Base-by-base conservation (phyloP, 208 protist genomes). In the Leishmania guyanensis region DNA sequence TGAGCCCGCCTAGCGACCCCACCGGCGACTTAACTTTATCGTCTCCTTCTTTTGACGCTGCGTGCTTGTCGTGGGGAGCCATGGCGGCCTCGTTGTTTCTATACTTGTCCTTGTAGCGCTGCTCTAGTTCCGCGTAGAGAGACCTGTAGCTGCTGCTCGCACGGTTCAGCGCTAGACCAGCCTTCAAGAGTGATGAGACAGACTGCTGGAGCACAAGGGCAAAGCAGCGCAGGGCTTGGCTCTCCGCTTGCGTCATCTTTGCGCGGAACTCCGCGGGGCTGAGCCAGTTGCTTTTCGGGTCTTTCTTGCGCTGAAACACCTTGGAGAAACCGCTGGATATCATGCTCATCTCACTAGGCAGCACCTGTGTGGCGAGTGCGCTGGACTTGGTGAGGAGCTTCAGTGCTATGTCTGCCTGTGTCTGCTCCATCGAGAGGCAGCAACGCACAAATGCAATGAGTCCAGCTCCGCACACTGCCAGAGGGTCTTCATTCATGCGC, bases 361-460 rank as follows among this genome's bases (percentile, higher is more conserved):
- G 70, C 29, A 95, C 72, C 74, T 92, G 83, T 14, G 78, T 33
- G 14, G 92, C 78, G 68, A 92, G 92, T 8, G 80, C 70, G 53
- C 86, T 88, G 5, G 85, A 79, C 73, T 84, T 84, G 64, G 71
- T 78, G 65, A 91, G 58, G 14, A 69, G 70, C 58, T 84, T 56
- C 33, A 92, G 64, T 16, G 92, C 92, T 5, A 69, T 68, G 36
- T 91, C 82, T 1, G 74, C 83, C 80, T 93, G 86, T 10, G 6
- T 71, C 80, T 90, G 87, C 77, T 91, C 83, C 85, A 95, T 90
- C 0, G 89, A 95, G 33, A 95, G 79, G 39, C 78, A 51, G 33
- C 86, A 88, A 50, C 90, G 89, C 5, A 93, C 26, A 56, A 89
- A 87, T 6, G 64, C 83, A 14, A 95, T 81, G 62, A 89, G 83